Evolutionary conservation across 257 asterid species (phyloP).

Genomic region (Capsicum baccatum): DNA sequence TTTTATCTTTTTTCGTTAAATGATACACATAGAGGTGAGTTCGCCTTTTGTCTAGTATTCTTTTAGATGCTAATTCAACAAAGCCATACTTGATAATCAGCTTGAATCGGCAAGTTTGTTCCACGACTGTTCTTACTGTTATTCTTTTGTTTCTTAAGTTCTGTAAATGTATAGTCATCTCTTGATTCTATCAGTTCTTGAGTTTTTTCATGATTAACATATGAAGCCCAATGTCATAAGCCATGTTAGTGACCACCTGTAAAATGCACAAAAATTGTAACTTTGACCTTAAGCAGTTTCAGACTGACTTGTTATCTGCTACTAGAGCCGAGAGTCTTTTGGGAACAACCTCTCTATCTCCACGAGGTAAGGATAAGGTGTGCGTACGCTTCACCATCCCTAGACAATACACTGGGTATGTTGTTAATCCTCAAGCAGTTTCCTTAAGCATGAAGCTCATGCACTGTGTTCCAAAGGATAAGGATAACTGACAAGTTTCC

Average conservation of each 20-base stretch:
- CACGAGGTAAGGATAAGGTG: neutral
- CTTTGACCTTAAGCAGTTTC: neutral
- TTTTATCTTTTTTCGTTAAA: constrained; percentile 24
- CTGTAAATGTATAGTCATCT: constrained; percentile 24
- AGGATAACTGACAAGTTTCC: neutral
- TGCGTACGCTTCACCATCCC: neutral
- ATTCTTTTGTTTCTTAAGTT: neutral
- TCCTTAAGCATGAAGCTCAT: neutral
- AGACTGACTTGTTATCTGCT: neutral
- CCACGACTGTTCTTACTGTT: neutral
- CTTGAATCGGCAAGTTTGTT: neutral
- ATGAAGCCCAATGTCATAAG: neutral
- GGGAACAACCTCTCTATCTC: neutral
- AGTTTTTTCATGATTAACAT: neutral
- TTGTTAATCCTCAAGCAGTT: neutral
- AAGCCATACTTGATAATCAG: constrained; percentile 24
- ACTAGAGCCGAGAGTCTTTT: neutral
- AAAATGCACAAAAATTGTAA: neutral
- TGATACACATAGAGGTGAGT: constrained; percentile 25
- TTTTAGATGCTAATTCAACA: constrained; percentile 15
- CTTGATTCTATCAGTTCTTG: constrained; percentile 8
- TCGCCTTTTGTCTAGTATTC: constrained; percentile 20
- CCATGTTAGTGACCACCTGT: neutral
- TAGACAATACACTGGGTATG: neutral
- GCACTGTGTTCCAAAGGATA: neutral